Conservation (phyloP, 2,329 filamentous ascomycete species). For the Cytospora piceae region DNA sequence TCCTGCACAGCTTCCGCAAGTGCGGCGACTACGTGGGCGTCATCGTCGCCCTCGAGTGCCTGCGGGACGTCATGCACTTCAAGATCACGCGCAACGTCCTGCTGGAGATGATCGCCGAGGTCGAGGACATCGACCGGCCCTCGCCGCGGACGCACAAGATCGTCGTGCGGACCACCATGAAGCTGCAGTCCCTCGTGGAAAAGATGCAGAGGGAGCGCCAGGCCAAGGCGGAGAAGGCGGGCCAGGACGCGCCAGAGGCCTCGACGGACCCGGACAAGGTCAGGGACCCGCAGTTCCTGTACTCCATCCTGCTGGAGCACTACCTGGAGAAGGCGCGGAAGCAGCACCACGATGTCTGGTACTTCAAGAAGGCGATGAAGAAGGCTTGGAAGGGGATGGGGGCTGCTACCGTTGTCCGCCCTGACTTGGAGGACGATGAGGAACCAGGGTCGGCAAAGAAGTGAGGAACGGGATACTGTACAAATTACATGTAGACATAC, state of each 20-base stretch:
- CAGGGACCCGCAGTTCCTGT: constrained; percentile 23
- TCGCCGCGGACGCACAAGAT: constrained; percentile 29
- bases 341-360: not conserved
- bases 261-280: constrained; percentile 1
- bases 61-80: constrained; percentile 39
- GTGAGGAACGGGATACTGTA: not conserved
- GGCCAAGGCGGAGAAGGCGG: not conserved
- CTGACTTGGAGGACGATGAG: not conserved
- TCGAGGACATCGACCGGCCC: constrained; percentile 30
- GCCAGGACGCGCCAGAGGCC: not conserved
- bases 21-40: constrained; percentile 52
- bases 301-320: constrained; percentile 23
- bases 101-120: constrained; percentile 40
- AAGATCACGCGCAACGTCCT: constrained; percentile 38
- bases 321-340: constrained; percentile 21
- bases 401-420: not conserved
- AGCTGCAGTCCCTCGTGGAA: constrained; percentile 22
- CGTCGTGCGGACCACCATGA: constrained; percentile 25
- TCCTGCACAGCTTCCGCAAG: constrained; percentile 46
- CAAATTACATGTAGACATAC: not conserved
- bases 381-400: constrained; percentile 25
- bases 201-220: constrained; percentile 6
- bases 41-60: constrained; percentile 45
- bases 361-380: not conserved
- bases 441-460: not conserved